Evolutionary conservation across 148 eudicot species (phyloP), one percentile per base, ranked within the genome.

Genomic region (Chenopodium suecicum): DNA sequence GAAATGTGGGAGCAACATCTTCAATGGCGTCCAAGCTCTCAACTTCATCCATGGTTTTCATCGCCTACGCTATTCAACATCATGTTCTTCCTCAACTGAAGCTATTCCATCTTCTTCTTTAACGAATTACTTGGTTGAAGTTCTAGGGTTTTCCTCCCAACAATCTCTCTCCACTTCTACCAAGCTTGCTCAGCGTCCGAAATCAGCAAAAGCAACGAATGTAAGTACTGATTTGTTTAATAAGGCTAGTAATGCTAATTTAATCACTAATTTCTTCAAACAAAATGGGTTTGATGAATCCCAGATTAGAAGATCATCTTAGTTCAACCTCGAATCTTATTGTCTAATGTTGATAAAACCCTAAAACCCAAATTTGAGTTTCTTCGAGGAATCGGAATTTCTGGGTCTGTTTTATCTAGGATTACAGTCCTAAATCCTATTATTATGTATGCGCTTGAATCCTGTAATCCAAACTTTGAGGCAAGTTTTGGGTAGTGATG

Each of bases 291-390:
- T 88, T 17, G 71, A 84, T 29, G 56, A 63, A 52, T 9, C 82
- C 25, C 84, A 88, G 20, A 78, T 86, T 72, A 77, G 65, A 64
- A 22, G 54, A 13, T 75, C 12, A 56, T 86, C 8, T 46, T 19
- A 20, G 1, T 0, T 7, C 8, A 6, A 0, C 87, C 87, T 13
- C 1, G 17, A 20, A 19, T 86, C 22, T 63, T 88, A 20, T 25
- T 20, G 17, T 44, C 1, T 69, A 66, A 69, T 3, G 85, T 84
- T 12, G 82, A 84, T 34, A 44, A 77, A 84, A 84, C 90, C 87
- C 87, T 86, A 60, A 73, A 74, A 58, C 88, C 90, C 62, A 88
- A 86, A 75, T 27, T 84, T 56, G 78, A 82, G 81, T 19, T 75
- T 82, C 70, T 88, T 7, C 73, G 65, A 31, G 79, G 78, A 17